Conservation (phyloP, 2,329 filamentous ascomycete species). For the Talaromyces sp. region DNA sequence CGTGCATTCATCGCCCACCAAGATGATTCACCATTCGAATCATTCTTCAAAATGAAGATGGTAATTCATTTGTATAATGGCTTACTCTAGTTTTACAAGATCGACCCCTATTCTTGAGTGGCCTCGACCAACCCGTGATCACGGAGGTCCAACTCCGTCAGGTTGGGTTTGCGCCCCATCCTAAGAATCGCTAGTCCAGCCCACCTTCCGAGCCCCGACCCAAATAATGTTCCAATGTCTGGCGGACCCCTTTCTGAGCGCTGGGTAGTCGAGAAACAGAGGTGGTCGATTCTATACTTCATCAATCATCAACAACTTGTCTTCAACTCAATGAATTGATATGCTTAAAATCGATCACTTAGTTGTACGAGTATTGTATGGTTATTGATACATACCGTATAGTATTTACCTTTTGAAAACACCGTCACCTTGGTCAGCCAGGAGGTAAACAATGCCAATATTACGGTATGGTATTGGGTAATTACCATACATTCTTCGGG, state of each 20-base stretch:
- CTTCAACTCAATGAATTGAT: too few relatives aligned
- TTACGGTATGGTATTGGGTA: neutral
- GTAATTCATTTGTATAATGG: too few relatives aligned
- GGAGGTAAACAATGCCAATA: neutral
- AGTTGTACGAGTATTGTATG: too few relatives aligned
- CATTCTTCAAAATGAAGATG: neutral
- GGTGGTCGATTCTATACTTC: too few relatives aligned
- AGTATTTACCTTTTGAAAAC: neutral
- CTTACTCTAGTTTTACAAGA: neutral
- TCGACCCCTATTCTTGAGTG: neutral
- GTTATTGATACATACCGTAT: neutral
- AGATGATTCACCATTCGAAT: too few relatives aligned
- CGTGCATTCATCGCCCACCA: too few relatives aligned
- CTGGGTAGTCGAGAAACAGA: too few relatives aligned
- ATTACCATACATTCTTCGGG: neutral
- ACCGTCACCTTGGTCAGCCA: neutral
- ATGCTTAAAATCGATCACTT: too few relatives aligned
- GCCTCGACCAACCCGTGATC: neutral
- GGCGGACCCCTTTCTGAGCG: neutral
- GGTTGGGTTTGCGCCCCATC: constrained; percentile 3
- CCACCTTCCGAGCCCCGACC: neutral
- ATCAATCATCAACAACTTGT: too few relatives aligned
- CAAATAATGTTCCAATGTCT: neutral
- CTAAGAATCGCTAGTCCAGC: constrained; percentile 3
- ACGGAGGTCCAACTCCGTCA: neutral